phyloP scores from a whole-genome alignment of 2,329 filamentous ascomycete species.

The Colletotrichum karsti region DNA sequence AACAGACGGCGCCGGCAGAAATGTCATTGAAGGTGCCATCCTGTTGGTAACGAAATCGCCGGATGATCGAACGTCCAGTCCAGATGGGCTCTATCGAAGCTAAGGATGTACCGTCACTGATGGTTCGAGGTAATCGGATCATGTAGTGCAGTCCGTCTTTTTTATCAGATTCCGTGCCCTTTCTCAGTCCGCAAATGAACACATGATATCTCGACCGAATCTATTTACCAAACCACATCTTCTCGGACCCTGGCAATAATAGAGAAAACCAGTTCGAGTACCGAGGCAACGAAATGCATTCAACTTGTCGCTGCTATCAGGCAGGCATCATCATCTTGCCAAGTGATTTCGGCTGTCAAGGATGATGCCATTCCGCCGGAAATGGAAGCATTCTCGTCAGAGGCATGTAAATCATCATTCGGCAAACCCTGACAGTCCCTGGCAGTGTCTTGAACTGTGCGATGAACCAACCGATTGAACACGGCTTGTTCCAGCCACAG shows the following conservation, averaged over 20 bases:
- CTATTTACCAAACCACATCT: background rate
- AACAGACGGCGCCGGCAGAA: background rate
- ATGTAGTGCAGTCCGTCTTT: too few species aligned
- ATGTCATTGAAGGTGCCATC: too few species aligned
- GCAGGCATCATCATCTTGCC: background rate
- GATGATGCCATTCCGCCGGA: conserved; percentile 18
- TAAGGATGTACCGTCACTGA: background rate
- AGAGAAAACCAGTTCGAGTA: background rate
- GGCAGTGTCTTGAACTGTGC: background rate
- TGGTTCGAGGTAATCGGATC: background rate
- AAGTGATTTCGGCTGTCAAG: background rate
- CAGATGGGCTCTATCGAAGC: background rate
- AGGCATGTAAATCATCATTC: conserved; percentile 11
- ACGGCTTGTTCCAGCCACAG: background rate
- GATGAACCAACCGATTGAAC: background rate
- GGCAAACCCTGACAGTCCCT: background rate
- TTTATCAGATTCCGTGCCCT: too few species aligned
- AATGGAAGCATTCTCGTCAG: background rate
- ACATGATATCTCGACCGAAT: background rate
- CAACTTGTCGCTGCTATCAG: background rate
- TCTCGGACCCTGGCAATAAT: background rate
- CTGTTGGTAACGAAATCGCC: conserved; percentile 12
- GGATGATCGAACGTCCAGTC: background rate
- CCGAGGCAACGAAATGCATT: background rate
- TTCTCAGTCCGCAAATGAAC: background rate